A percentile compares a stretch with the other conserved stretches of the same genome.
These are phyloP conservation scores for Rhizopogon rudus DNA, from an alignment of 768 basidiomycete species.

Conservation along the genomic window DNA sequence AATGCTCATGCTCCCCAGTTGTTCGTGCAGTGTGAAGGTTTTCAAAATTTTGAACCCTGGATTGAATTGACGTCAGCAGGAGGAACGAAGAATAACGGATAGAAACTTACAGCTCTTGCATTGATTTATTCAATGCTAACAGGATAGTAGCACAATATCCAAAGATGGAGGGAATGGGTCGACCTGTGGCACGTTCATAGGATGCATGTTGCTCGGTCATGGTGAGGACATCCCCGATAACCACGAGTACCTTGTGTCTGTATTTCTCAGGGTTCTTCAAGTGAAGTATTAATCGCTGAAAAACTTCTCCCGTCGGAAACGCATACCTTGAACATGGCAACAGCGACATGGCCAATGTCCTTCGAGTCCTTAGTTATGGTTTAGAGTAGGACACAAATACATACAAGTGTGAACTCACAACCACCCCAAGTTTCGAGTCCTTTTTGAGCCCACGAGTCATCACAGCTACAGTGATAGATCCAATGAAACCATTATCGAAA, in stretches of 20 bases:
- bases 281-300: not conserved
- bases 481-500: slow-evolving; percentile 30
- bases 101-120: slow-evolving; percentile 24
- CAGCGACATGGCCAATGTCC: slow-evolving; percentile 31
- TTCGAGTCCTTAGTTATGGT: slow-evolving; percentile 22
- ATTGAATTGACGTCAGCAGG: not conserved
- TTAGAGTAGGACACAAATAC: not conserved
- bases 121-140: slow-evolving; percentile 24
- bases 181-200: slow-evolving; percentile 24
- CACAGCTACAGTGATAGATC: slow-evolving; percentile 29
- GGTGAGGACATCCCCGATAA: slow-evolving; percentile 27
- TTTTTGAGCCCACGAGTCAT: slow-evolving; percentile 29
- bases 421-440: slow-evolving; percentile 26
- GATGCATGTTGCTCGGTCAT: slow-evolving; percentile 21
- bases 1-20: slow-evolving; percentile 15
- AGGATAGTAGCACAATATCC: slow-evolving; percentile 21
- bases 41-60: slow-evolving; percentile 25
- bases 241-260: slow-evolving; percentile 17
- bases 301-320: not conserved
- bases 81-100: not conserved
- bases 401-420: slow-evolving; percentile 22
- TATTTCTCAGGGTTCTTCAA: slow-evolving; percentile 24
- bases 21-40: slow-evolving; percentile 15
- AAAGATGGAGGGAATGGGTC: slow-evolving; percentile 23
- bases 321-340: slow-evolving; percentile 26